These are phyloP conservation scores for Nematodospora valgi DNA, from an alignment of 805 yeast species.

Conservation along the genomic window DNA sequence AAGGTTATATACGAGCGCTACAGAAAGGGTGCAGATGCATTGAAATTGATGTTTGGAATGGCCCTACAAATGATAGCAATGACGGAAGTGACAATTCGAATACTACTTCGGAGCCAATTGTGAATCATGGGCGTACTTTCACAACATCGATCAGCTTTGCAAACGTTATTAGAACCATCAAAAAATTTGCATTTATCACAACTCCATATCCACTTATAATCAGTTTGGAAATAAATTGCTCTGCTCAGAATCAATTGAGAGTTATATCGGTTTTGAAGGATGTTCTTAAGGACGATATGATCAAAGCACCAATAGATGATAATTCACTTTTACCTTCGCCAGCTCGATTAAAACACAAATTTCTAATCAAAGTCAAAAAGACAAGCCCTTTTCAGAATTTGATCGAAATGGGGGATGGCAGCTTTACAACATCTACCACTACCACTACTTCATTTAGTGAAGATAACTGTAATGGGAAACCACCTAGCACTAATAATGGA, in stretches of 20 bases:
- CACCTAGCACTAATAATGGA: slow-evolving; percentile 2
- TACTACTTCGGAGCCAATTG: slow-evolving; percentile 63
- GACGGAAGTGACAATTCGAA: not conserved
- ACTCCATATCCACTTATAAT: slow-evolving; percentile 83
- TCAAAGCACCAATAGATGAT: slow-evolving; percentile 36
- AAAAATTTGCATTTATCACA: slow-evolving; percentile 84
- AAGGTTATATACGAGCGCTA: slow-evolving; percentile 80
- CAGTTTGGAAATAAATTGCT: slow-evolving; percentile 84
- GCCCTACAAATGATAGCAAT: slow-evolving; percentile 10
- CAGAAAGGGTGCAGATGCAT: slow-evolving; percentile 92
- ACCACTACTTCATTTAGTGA: slow-evolving; percentile 38
- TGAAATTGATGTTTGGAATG: slow-evolving; percentile 96
- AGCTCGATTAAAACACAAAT: slow-evolving; percentile 59
- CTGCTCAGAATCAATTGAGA: slow-evolving; percentile 58
- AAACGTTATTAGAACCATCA: slow-evolving; percentile 68
- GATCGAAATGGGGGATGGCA: slow-evolving; percentile 19
- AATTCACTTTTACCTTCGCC: slow-evolving; percentile 64
- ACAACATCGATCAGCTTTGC: slow-evolving; percentile 68
- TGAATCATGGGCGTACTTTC: slow-evolving; percentile 84
- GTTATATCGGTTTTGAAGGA: slow-evolving; percentile 53
- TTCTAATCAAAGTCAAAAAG: slow-evolving; percentile 77
- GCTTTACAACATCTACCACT: slow-evolving; percentile 13
- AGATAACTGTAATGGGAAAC: slow-evolving; percentile 20
- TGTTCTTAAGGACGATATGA: slow-evolving; percentile 56
- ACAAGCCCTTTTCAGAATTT: slow-evolving; percentile 24